phyloP scores from a whole-genome alignment of 2,329 filamentous ascomycete species.

The Talaromyces atroroseus region DNA sequence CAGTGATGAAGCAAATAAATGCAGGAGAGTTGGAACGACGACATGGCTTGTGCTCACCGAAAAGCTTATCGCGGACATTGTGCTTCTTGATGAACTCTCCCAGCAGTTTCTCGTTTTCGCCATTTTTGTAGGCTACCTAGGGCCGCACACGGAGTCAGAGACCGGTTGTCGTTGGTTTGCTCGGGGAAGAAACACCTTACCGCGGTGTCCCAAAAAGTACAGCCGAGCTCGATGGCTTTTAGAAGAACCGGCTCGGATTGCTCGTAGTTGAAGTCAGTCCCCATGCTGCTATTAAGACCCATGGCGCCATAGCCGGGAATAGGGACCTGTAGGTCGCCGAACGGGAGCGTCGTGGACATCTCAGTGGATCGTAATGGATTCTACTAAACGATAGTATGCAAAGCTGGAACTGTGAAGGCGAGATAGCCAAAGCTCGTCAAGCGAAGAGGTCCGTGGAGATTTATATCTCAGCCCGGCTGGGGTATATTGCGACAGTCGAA shows the following conservation, averaged over 20 bases:
- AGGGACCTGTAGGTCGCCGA: slow-evolving; percentile 36
- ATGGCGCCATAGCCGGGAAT: slow-evolving; percentile 47
- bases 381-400: background rate
- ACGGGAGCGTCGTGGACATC: slow-evolving; percentile 41
- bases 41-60: slow-evolving; percentile 29
- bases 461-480: background rate
- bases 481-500: too few relatives aligned
- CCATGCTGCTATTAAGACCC: slow-evolving; percentile 44
- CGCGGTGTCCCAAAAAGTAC: slow-evolving; percentile 46
- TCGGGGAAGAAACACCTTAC: slow-evolving; percentile 18
- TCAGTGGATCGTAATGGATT: background rate
- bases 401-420: background rate
- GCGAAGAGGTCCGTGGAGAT: background rate
- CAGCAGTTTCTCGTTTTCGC: slow-evolving; percentile 47
- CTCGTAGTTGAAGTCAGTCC: slow-evolving; percentile 39
- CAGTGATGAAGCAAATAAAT: background rate
- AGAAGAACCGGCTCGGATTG: slow-evolving; percentile 46
- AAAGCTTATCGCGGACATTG: slow-evolving; percentile 46
- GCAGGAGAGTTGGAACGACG: too few relatives aligned
- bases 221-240: slow-evolving; percentile 46
- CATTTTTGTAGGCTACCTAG: slow-evolving; percentile 43
- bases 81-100: slow-evolving; percentile 49
- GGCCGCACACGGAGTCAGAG: background rate
- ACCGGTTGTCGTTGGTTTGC: background rate
- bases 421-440: background rate